Evolutionary conservation across 1,139 yeast species (phyloP).

Genomic region (Debaryomycetaceae sp.): DNA sequence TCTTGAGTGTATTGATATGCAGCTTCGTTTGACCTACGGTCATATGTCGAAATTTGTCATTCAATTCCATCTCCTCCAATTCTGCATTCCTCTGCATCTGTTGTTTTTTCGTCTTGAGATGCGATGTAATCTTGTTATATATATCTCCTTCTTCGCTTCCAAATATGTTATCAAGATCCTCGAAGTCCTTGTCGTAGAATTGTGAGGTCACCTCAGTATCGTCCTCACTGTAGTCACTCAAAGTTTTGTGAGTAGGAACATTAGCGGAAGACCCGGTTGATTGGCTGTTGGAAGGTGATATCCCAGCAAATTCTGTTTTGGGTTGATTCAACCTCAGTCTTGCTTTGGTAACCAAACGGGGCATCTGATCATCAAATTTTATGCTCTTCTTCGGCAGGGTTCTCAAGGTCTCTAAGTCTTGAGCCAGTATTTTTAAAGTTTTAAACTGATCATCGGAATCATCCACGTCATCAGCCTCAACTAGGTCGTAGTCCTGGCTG

Average conservation of each 20-base stretch:
- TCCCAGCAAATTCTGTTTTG: constrained; percentile 4
- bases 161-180: constrained; percentile 37
- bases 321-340: background rate
- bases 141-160: constrained; percentile 39
- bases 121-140: constrained; percentile 21
- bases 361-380: constrained; percentile 2
- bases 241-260: constrained; percentile 13
- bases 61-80: constrained; percentile 31
- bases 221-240: constrained; percentile 38
- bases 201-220: constrained; percentile 43
- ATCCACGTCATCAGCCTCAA: constrained; percentile 7
- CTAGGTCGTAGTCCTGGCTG: constrained; percentile 5
- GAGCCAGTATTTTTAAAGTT: constrained; percentile 18
- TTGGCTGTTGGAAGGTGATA: constrained; percentile 19
- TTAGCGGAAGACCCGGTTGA: constrained; percentile 25
- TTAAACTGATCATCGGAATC: constrained; percentile 22
- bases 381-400: constrained; percentile 2
- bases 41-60: constrained; percentile 11
- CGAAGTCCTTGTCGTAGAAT: constrained; percentile 41
- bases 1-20: constrained; percentile 26
- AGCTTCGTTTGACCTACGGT: constrained; percentile 13
- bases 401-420: constrained; percentile 15
- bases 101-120: constrained; percentile 21
- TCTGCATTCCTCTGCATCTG: constrained; percentile 34
- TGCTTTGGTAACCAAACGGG: background rate